Conservation (phyloP, 1,284 basidiomycete genomes). For the Exsudoporus floridanus region DNA sequence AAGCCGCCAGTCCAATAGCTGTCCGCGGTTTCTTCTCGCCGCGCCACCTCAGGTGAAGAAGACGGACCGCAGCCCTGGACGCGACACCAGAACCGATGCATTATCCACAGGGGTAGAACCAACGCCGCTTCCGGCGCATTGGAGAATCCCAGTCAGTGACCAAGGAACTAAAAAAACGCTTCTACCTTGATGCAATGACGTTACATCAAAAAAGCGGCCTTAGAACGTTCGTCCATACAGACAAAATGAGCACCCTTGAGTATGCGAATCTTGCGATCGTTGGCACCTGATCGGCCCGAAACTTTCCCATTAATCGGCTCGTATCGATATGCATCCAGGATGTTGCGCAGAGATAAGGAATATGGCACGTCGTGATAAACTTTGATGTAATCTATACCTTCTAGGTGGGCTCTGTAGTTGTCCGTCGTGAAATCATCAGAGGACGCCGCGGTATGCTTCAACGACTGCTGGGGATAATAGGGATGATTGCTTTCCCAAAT, state of each 20-base stretch:
- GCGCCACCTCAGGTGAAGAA: slow-evolving; percentile 16
- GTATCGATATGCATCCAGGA: slow-evolving; percentile 50
- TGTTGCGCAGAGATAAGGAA: slow-evolving; percentile 49
- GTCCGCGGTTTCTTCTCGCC: slow-evolving; percentile 12
- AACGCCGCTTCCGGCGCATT: slow-evolving; percentile 15
- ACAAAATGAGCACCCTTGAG: slow-evolving; percentile 38
- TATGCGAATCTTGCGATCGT: slow-evolving; percentile 36
- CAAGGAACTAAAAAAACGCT: slow-evolving; percentile 13
- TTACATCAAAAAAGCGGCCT: slow-evolving; percentile 44
- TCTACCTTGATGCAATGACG: slow-evolving; percentile 17
- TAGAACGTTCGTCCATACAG: slow-evolving; percentile 45
- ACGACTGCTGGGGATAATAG: slow-evolving; percentile 7
- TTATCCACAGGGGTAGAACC: slow-evolving; percentile 19
- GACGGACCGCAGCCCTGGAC: slow-evolving; percentile 5
- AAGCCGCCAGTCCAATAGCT: slow-evolving; percentile 11
- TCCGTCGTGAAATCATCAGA: slow-evolving; percentile 13
- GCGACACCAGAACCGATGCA: slow-evolving; percentile 6
- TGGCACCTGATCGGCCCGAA: slow-evolving; percentile 28
- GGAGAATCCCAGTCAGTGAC: slow-evolving; percentile 22
- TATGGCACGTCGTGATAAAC: slow-evolving; percentile 56
- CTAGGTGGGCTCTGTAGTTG: slow-evolving; percentile 28
- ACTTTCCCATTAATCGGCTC: slow-evolving; percentile 4
- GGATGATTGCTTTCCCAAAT: slow-evolving; percentile 26
- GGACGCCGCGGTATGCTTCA: slow-evolving; percentile 6
- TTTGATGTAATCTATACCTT: slow-evolving; percentile 54